A percentile compares a stretch with the other conserved stretches of the same genome.
Evolutionary conservation across 345 rosid species (phyloP).

Genomic region (Murraya koenigii): DNA sequence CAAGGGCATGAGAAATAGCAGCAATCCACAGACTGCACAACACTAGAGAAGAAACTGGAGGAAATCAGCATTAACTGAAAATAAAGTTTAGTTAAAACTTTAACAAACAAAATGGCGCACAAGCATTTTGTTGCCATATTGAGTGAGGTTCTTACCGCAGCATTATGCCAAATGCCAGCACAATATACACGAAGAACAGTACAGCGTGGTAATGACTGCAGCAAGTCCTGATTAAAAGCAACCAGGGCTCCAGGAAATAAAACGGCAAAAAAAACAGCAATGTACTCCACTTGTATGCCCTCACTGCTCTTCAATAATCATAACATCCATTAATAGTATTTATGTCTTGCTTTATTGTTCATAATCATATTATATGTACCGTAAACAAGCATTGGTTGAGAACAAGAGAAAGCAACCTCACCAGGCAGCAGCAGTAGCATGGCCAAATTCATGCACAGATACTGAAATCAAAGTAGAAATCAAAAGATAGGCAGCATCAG

Average conservation of each 20-base stretch:
- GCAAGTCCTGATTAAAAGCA: constrained; percentile 66
- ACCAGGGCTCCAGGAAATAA: constrained; percentile 91
- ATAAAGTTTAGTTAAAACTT: not conserved
- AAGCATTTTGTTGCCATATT: not conserved
- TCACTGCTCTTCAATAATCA: constrained; percentile 69
- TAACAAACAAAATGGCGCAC: not conserved
- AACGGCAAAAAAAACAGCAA: constrained; percentile 78
- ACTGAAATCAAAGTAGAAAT: constrained; percentile 72
- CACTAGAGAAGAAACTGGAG: constrained; percentile 35
- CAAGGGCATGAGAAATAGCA: constrained; percentile 55
- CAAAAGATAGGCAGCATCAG: constrained; percentile 44
- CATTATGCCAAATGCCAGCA: constrained; percentile 98
- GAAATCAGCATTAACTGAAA: not conserved
- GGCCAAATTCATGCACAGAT: constrained; percentile 78
- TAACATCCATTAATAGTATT: not conserved
- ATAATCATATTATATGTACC: not conserved
- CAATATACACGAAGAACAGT: constrained; percentile 72
- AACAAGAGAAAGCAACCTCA: constrained; percentile 41
- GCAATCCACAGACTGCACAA: constrained; percentile 61
- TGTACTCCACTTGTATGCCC: constrained; percentile 74
- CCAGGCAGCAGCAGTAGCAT: constrained; percentile 76
- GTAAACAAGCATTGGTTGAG: not conserved
- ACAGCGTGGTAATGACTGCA: constrained; percentile 49
- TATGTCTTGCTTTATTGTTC: not conserved
- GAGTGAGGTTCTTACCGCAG: constrained; percentile 48